Conservation (phyloP, 352 stramenopile genomes). For the Globisporangium orthogonon region DNA sequence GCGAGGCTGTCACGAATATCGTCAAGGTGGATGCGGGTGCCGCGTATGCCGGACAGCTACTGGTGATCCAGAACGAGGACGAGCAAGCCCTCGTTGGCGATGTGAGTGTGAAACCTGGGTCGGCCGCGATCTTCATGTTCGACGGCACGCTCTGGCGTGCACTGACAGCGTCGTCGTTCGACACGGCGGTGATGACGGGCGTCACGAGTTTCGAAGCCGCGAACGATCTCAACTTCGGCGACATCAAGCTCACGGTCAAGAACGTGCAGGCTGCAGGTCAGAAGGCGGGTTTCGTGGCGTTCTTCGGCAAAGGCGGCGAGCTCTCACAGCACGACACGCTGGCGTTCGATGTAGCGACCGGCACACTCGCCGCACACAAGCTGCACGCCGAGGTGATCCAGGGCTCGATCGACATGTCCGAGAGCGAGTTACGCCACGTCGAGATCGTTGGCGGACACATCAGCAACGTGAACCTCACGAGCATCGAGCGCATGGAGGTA, state of each 20-base stretch:
- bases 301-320: slow-evolving; percentile 69
- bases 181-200: slow-evolving; percentile 47
- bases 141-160: slow-evolving; percentile 52
- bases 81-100: slow-evolving; percentile 41
- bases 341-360: slow-evolving; percentile 46
- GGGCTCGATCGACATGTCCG: slow-evolving; percentile 75
- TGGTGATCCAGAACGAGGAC: slow-evolving; percentile 76
- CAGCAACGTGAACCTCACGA: slow-evolving; percentile 73
- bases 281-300: slow-evolving; percentile 40
- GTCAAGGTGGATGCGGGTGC: slow-evolving; percentile 32
- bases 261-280: slow-evolving; percentile 57
- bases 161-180: slow-evolving; percentile 60
- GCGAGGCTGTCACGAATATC: slow-evolving; percentile 20
- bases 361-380: slow-evolving; percentile 32
- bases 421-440: slow-evolving; percentile 58
- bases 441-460: slow-evolving; percentile 74
- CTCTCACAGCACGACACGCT: slow-evolving; percentile 51
- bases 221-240: slow-evolving; percentile 72
- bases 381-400: slow-evolving; percentile 41
- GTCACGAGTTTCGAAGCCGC: slow-evolving; percentile 53
- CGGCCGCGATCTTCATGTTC: slow-evolving; percentile 64
- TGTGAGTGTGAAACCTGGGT: slow-evolving; percentile 36
- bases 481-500: slow-evolving; percentile 63
- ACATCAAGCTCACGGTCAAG: slow-evolving; percentile 60
- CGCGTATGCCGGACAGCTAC: slow-evolving; percentile 49